Evolutionary conservation across 345 rosid species (phyloP).

Genomic region (Combretum micranthum): DNA sequence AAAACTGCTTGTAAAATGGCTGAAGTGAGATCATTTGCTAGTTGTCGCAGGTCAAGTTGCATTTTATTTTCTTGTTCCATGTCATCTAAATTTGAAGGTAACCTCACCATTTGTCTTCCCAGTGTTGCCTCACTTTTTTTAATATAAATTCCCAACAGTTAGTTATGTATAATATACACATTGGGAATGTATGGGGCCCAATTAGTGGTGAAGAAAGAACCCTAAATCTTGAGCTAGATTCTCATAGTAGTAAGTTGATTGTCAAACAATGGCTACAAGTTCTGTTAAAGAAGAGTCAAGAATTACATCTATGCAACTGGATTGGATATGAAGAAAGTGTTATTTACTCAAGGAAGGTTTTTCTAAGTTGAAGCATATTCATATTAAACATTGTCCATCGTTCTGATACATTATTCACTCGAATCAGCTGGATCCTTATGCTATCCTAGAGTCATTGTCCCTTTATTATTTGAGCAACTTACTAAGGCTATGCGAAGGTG

Average conservation of each 20-base stretch:
- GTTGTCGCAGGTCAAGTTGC: too few species aligned
- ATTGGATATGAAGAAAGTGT: not conserved
- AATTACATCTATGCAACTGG: not conserved
- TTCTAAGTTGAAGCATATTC: constrained; percentile 12
- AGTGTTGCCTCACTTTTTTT: too few species aligned
- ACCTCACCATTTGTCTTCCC: too few species aligned
- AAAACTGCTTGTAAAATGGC: too few species aligned
- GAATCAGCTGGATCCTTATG: not conserved
- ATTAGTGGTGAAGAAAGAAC: not conserved
- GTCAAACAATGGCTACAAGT: not conserved
- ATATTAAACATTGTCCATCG: not conserved
- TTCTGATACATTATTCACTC: not conserved
- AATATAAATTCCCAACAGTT: too few species aligned
- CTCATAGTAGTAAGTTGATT: too few species aligned
- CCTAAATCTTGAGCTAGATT: constrained; percentile 5
- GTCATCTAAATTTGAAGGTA: too few species aligned
- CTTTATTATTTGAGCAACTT: constrained; percentile 11
- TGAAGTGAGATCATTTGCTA: too few species aligned
- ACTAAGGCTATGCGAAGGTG: constrained; percentile 14
- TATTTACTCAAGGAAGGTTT: constrained; percentile 3
- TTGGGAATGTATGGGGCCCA: too few species aligned
- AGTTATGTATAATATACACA: too few species aligned
- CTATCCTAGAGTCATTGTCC: constrained; percentile 13
- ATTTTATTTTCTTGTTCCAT: too few species aligned
- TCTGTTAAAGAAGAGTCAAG: not conserved